Evolutionary conservation across 2,329 filamentous ascomycete genomes (phyloP), one percentile per base, ranked within the genome.

Genomic region (Escovopsis sp.): DNA sequence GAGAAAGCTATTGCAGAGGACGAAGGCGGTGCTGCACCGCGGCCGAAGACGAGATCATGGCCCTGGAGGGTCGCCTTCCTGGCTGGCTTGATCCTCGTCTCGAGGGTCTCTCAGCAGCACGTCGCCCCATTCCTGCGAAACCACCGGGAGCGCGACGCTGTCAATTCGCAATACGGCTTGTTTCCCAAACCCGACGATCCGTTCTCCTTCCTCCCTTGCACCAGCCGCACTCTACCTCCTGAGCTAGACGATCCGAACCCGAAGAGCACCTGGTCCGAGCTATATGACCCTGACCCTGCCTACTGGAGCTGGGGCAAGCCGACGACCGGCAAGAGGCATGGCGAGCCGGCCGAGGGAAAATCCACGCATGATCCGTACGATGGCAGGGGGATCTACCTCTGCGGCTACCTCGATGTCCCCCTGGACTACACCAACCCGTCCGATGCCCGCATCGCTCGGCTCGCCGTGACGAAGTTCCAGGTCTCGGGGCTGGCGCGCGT

Each of bases 401-500:
- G 67, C 43, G 67, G 66, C 12, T 70, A 65, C 43, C 54, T 70
- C 8, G 65, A 70, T 24, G 65, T 67, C 5, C 67, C 67, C 1
- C 57, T 70, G 4, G 66, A 71, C 51, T 68, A 68, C 49, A 63
- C 59, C 37, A 69, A 70, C 50, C 39, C 53, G 20, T 60, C 63
- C 1, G 66, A 70, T 38, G 9, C 39, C 2, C 64, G 67, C 35
- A 66, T 69, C 40, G 55, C 52, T 20, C 64, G 68, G 5, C 59
- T 70, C 4, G 66, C 68, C n/a, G 58, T 71, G 32, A 68, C 64
- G 30, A 71, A 68, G 47, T 65, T 60, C 43, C 68, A 70, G 38
- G 65, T 68, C 9, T 67, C 65, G 0, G 67, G 67, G 5, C 59
- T 70, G 12, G 55, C 57, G 5, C 56, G 48, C 2, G 11, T 42